These are phyloP conservation scores for Aspergillus fumigatus DNA, from an alignment of 2,329 filamentous ascomycete genomes.

Conservation along the genomic window DNA sequence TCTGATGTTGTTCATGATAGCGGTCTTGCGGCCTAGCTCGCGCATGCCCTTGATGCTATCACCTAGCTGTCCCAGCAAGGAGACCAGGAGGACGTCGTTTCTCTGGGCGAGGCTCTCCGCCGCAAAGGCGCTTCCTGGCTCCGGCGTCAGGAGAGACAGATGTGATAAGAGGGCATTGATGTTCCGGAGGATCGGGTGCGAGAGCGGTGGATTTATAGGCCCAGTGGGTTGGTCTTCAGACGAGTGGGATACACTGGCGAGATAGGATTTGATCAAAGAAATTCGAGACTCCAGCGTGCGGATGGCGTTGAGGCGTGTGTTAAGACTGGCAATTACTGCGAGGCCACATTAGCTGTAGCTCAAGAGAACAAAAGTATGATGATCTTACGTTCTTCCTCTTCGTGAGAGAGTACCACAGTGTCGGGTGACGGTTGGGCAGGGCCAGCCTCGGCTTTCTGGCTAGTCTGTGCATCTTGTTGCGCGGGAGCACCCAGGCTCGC, in stretches of 20 bases:
- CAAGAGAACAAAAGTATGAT: background rate
- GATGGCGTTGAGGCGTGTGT: slow-evolving; percentile 84
- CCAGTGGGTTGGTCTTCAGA: slow-evolving; percentile 40
- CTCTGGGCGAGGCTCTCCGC: slow-evolving; percentile 70
- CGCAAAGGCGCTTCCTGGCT: slow-evolving; percentile 61
- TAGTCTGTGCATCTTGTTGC: slow-evolving; percentile 11
- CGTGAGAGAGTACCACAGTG: slow-evolving; percentile 44
- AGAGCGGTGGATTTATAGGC: slow-evolving; percentile 50
- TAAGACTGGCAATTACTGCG: slow-evolving; percentile 57
- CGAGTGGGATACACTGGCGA: slow-evolving; percentile 65
- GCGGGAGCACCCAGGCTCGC: slow-evolving; percentile 10
- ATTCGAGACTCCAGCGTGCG: slow-evolving; percentile 84
- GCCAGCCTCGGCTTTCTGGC: slow-evolving; percentile 24
- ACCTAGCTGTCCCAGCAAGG: slow-evolving; percentile 70
- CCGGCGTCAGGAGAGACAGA: slow-evolving; percentile 73
- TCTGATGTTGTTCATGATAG: slow-evolving; percentile 48
- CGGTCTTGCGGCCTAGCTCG: slow-evolving; percentile 71
- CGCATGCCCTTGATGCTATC: slow-evolving; percentile 66
- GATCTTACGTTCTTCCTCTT: slow-evolving; percentile 59
- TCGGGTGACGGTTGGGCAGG: slow-evolving; percentile 19
- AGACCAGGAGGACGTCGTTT: slow-evolving; percentile 78
- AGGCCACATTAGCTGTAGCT: background rate
- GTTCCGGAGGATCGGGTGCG: slow-evolving; percentile 75
- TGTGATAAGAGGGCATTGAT: slow-evolving; percentile 82
- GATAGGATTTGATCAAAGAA: slow-evolving; percentile 68